Evolutionary conservation across 306 rosid species (phyloP).

Genomic region (Malus asiatica): DNA sequence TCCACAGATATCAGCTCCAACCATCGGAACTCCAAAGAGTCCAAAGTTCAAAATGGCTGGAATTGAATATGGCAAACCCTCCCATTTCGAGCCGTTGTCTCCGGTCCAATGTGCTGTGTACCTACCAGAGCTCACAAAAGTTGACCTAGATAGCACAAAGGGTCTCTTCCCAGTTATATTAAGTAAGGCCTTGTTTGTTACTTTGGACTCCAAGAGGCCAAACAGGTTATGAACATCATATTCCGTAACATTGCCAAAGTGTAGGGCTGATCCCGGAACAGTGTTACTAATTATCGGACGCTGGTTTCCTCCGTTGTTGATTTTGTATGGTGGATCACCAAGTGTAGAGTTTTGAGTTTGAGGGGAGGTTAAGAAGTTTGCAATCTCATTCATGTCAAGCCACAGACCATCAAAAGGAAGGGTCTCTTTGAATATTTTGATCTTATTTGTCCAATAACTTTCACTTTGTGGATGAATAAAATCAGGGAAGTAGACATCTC

Average conservation of each 20-base stretch:
- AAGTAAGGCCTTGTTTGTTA: slow-evolving; percentile 46
- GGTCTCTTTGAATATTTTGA: slow-evolving; percentile 40
- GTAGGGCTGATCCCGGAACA: slow-evolving; percentile 55
- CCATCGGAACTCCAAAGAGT: slow-evolving; percentile 78
- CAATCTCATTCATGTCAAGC: slow-evolving; percentile 80
- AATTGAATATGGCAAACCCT: slow-evolving; percentile 61
- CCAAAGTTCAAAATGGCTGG: slow-evolving; percentile 65
- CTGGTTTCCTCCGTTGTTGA: slow-evolving; percentile 30
- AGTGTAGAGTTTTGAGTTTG: slow-evolving; percentile 40
- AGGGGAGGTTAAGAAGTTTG: slow-evolving; percentile 56
- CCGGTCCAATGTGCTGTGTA: slow-evolving; percentile 93
- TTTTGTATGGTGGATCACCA: slow-evolving; percentile 76
- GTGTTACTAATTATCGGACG: slow-evolving; percentile 43
- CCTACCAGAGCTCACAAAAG: slow-evolving; percentile 79
- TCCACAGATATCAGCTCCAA: slow-evolving; percentile 88
- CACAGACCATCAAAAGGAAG: slow-evolving; percentile 78
- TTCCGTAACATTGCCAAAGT: slow-evolving; percentile 54
- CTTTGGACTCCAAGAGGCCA: slow-evolving; percentile 59
- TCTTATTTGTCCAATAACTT: slow-evolving; percentile 59
- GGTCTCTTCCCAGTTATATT: slow-evolving; percentile 67
- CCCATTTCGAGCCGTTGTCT: slow-evolving; percentile 84
- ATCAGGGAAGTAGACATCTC: slow-evolving; percentile 65
- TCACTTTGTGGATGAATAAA: slow-evolving; percentile 50
- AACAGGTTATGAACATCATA: slow-evolving; percentile 67
- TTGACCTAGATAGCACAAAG: slow-evolving; percentile 67